Base-by-base conservation (phyloP, 2,329 filamentous ascomycete genomes). In the Shiraia sp. region DNA sequence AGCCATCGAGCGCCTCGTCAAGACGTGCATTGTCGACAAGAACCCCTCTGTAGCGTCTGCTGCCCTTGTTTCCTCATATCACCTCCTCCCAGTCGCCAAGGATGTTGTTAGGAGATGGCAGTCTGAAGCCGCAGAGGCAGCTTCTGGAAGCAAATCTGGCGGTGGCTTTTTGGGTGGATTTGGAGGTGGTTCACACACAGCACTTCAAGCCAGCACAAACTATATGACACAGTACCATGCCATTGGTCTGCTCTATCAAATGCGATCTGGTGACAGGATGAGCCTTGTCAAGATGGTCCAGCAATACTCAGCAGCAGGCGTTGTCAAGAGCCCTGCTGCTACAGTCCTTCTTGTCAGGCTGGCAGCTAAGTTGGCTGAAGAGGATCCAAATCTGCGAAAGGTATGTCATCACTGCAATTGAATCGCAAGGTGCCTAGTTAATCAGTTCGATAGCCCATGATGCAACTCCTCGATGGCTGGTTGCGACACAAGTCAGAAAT, bases 271-370 rank as follows among this genome's bases (percentile, higher is more conserved):
- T 70, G 93, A 99, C 71, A 85, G 93, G 61, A 99, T 99, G 93
- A 91, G 93, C 15, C 75, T 99, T 59, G 92, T 97, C 47, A 99
- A 99, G 81, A 97, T 99, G 93, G 92, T 99, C n/a, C 93, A 99
- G 75, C 93, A 99, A 71, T 97, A 96, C 68, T 90, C 90, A 37
- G 86, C 86, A 38, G 83, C 90, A 12, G 93, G 93, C 44, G 90
- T 90, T 9, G 86, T 97, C 49, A 97, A 96, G 83, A 96, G 88
- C 72, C 90, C 93, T 14, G 89, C 92, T 46, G 93, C 91, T 24
- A 86, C 91, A 44, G 83, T 99, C 36, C 86, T 99, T 82, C 80
- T 99, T 19, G 93, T 99, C 40, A 83, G 93, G 57, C 75, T 99
- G 53, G 93, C 93, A 24, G 89, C 92, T 29, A 93, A 96, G 76